These are phyloP conservation scores for Coffea canephora DNA, from an alignment of 257 asterid species.

Conservation along the genomic window DNA sequence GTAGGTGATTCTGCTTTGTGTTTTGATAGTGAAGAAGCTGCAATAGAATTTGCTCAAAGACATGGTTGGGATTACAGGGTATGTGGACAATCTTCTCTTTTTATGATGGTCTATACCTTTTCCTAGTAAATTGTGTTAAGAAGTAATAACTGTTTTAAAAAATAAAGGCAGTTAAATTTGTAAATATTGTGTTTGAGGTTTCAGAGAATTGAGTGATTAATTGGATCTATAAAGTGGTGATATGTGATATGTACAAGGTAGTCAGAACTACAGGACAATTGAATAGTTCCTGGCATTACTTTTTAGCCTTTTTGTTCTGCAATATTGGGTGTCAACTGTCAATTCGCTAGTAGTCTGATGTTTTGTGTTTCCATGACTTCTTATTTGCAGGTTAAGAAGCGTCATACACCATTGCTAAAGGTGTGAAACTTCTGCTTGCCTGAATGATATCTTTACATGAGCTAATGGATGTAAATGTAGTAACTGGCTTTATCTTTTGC, in stretches of 20 bases:
- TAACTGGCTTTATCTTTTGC: not conserved
- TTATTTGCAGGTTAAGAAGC: conserved; percentile 72
- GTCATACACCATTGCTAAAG: conserved; percentile 79
- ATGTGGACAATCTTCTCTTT: conserved; percentile 9
- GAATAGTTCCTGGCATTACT: not conserved
- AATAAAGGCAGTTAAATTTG: not conserved
- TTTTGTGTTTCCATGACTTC: conserved; percentile 15
- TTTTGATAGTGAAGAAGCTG: conserved; percentile 91
- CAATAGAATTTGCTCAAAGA: conserved; percentile 69
- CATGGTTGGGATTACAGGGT: conserved; percentile 96
- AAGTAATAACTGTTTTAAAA: no score
- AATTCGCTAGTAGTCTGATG: not conserved
- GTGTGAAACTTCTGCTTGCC: conserved; percentile 34
- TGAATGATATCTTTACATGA: conserved; percentile 4
- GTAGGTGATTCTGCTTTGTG: conserved; percentile 84
- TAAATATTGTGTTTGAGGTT: not conserved
- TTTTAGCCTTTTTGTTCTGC: not conserved
- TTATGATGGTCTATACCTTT: not conserved
- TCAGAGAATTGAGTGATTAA: not conserved
- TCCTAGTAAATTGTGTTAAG: not conserved
- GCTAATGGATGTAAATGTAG: not conserved
- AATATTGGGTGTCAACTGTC: not conserved
- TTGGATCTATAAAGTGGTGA: not conserved
- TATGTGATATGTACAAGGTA: not conserved
- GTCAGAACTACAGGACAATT: not conserved